A percentile compares a stretch with the other conserved stretches of the same genome.
phyloP scores from a whole-genome alignment of 768 basidiomycete species.

The Dacryopinax spathularia region DNA sequence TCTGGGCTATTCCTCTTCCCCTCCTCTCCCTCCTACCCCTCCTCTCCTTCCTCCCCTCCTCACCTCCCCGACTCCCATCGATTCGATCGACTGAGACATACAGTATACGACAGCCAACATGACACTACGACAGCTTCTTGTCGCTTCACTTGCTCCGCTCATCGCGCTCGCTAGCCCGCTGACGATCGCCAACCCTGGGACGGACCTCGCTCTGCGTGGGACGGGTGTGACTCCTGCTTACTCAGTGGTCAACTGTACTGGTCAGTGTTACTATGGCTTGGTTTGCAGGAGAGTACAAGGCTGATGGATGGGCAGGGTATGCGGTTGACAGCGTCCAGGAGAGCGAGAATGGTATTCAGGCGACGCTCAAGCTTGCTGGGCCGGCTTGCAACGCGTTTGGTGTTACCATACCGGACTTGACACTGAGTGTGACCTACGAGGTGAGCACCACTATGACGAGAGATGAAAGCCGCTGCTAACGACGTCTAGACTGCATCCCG shows the following conservation, averaged over 20 bases:
- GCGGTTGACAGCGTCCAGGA: conserved; percentile 32
- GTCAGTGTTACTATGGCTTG: not conserved
- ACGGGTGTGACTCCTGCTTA: not conserved
- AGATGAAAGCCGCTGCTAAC: not conserved
- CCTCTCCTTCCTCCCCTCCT: not conserved
- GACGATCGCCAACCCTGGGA: not conserved
- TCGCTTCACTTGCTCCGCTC: not conserved
- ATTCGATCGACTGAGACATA: not conserved
- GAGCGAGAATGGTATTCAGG: conserved; percentile 19
- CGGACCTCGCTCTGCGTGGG: not conserved
- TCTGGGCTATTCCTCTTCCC: not conserved
- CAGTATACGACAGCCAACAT: not conserved
- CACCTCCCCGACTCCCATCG: not conserved
- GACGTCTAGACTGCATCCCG: conserved; percentile 8
- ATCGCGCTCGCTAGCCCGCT: not conserved
- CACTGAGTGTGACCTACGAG: conserved; percentile 43
- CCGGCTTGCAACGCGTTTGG: conserved; percentile 46
- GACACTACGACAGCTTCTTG: not conserved
- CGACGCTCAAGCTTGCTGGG: conserved; percentile 7
- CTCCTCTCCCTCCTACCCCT: not conserved
- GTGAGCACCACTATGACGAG: not conserved
- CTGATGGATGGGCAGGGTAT: conserved; percentile 35
- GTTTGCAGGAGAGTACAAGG: not conserved
- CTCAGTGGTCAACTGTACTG: not conserved
- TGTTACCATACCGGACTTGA: conserved; percentile 34